These are phyloP conservation scores for Nannizziopsis barbatae DNA, from an alignment of 2,329 filamentous ascomycete genomes.

Conservation along the genomic window DNA sequence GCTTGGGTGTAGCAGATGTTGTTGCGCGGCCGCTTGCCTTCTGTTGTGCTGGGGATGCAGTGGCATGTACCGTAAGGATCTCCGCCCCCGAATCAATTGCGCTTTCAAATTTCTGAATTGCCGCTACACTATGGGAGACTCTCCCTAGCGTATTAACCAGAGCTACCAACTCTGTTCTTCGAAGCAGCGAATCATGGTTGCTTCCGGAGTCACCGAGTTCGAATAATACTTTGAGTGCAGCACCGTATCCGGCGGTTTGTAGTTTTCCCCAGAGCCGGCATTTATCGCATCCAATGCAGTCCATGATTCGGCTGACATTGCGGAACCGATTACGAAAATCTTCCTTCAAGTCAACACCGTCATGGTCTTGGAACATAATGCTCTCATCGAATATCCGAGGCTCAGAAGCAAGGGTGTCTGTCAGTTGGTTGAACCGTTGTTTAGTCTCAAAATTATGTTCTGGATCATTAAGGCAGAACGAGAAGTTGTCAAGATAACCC, in stretches of 20 bases:
- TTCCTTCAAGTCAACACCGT: conserved; percentile 67
- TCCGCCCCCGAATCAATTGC: conserved; percentile 32
- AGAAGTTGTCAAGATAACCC: conserved; percentile 69
- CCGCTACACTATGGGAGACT: conserved; percentile 67
- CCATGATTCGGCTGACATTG: conserved; percentile 94
- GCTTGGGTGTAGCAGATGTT: neutral
- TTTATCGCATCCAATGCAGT: conserved; percentile 97
- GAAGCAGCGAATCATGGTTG: conserved; percentile 56
- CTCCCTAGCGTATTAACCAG: conserved; percentile 89
- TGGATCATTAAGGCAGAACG: conserved; percentile 80
- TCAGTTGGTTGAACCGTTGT: conserved; percentile 66
- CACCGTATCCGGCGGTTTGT: conserved; percentile 88
- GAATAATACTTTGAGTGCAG: conserved; percentile 89
- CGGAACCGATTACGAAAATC: conserved; percentile 96
- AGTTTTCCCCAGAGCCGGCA: conserved; percentile 96
- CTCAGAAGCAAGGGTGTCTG: conserved; percentile 54
- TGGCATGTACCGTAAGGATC: conserved; percentile 9
- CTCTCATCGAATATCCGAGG: conserved; percentile 84
- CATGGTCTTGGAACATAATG: conserved; percentile 72
- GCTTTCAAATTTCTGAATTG: conserved; percentile 59
- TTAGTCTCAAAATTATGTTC: conserved; percentile 69
- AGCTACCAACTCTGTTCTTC: conserved; percentile 85
- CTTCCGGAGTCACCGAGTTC: conserved; percentile 66
- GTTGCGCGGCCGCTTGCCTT: neutral
- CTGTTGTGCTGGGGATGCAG: neutral